phyloP scores from a whole-genome alignment of 768 basidiomycete genomes.

The Phylloporus rhodoxanthus region DNA sequence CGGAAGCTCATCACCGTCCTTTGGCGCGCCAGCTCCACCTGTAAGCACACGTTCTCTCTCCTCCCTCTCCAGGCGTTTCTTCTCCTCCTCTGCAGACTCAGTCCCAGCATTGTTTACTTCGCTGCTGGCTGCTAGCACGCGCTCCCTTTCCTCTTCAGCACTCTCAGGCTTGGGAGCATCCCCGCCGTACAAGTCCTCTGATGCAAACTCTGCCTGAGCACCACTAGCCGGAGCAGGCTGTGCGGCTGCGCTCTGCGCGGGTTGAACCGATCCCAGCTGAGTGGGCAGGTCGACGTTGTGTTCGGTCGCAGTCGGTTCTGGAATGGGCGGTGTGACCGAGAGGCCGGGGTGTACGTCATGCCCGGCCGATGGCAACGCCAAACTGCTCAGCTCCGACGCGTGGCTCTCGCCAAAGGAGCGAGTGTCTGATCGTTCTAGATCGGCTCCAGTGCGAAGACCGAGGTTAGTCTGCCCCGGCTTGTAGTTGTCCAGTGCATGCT shows the following conservation, averaged over 20 bases:
- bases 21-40: conserved; percentile 7
- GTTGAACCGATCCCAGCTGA: conserved; percentile 12
- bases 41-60: conserved; percentile 52
- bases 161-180: conserved; percentile 36
- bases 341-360: conserved; percentile 30
- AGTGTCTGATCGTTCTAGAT: conserved; percentile 66
- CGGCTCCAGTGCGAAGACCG: conserved; percentile 39
- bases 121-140: conserved; percentile 30
- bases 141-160: conserved; percentile 57
- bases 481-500: conserved; percentile 75
- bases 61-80: conserved; percentile 57
- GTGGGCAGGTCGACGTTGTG: neutral
- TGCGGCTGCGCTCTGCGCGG: conserved; percentile 27
- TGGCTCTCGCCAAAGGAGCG: conserved; percentile 84
- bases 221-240: conserved; percentile 47
- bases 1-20: conserved; percentile 35
- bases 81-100: conserved; percentile 60
- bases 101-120: conserved; percentile 7
- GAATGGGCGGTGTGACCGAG: conserved; percentile 41
- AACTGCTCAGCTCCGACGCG: conserved; percentile 61
- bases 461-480: conserved; percentile 60
- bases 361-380: conserved; percentile 33
- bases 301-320: conserved; percentile 9
- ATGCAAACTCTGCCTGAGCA: conserved; percentile 33
- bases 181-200: conserved; percentile 29